These are phyloP conservation scores for Sanghuangporus baumii DNA, from an alignment of 1,284 basidiomycete species.

Conservation along the genomic window DNA sequence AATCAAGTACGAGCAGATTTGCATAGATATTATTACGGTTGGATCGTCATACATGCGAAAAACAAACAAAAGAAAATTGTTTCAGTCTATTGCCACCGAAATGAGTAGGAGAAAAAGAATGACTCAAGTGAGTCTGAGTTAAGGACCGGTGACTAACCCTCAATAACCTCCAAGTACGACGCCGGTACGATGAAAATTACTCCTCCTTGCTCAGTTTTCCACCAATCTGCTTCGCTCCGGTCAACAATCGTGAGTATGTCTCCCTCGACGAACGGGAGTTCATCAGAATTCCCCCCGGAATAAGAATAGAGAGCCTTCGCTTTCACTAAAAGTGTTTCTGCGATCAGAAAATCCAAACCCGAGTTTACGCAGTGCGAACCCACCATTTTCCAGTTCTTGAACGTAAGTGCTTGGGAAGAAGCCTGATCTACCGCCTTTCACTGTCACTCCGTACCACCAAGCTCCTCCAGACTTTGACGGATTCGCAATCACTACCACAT, in stretches of 20 bases:
- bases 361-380: slow-evolving; percentile 28
- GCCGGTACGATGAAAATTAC: slow-evolving; percentile 85
- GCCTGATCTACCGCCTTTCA: slow-evolving; percentile 67
- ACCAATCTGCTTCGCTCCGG: slow-evolving; percentile 81
- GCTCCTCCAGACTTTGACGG: slow-evolving; percentile 81
- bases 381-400: slow-evolving; percentile 62
- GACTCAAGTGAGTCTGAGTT: slow-evolving; percentile 40
- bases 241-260: slow-evolving; percentile 77
- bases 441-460: slow-evolving; percentile 91
- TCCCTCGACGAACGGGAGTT: slow-evolving; percentile 78
- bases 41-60: slow-evolving; percentile 35
- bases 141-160: slow-evolving; percentile 70
- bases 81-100: slow-evolving; percentile 64
- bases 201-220: slow-evolving; percentile 85
- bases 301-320: slow-evolving; percentile 83
- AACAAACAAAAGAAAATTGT: slow-evolving; percentile 41
- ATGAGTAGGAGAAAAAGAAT: slow-evolving; percentile 48
- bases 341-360: slow-evolving; percentile 15
- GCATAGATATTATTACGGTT: slow-evolving; percentile 24
- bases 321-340: slow-evolving; percentile 35
- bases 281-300: slow-evolving; percentile 62
- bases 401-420: slow-evolving; percentile 93
- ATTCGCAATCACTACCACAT: slow-evolving; percentile 74
- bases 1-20: slow-evolving; percentile 17
- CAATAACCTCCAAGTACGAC: slow-evolving; percentile 75